Evolutionary conservation across 2,329 filamentous ascomycete genomes (phyloP), one percentile per base, ranked within the genome.

Genomic region (Aschersonia sp.): DNA sequence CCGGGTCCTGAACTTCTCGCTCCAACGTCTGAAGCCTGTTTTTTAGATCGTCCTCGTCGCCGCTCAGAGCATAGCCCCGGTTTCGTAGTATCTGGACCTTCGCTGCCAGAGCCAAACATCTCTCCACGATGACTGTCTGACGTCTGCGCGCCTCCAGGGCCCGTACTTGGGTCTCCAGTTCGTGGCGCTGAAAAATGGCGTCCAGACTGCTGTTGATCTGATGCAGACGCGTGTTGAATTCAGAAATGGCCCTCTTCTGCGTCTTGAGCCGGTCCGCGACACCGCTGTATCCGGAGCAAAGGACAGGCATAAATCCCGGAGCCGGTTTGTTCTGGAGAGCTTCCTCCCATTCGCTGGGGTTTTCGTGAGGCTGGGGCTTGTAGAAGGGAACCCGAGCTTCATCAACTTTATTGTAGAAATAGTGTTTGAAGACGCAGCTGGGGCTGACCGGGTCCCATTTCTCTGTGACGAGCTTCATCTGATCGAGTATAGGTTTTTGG

Each of bases 341-440:
- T 56, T 88, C 84, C 58, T 94, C 87, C 84, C 86, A 94, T 59
- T 85, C 84, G 53, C 78, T 76, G 39, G 82, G 77, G 58, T 89
- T 81, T 59, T 92, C 87, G 54, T 77, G 71, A 1, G 79, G 69
- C 12, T 76, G 71, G 2, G 84, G 84, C 53, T 81, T 77, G 63
- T 84, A 89, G 62, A 84, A 88, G 9, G 84, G 84, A n/a, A 83
- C 81, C 59, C 76, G 75, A 46, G 78, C 76, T 57, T 84, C 78
- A 52, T 84, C 81, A 52, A 89, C 84, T 54, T 85, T 80, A 66
- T 92, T 92, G 72, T 92, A 94, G 62, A 92, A 87, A 69, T 90
- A 90, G 59, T 84, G 72, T 62, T 87, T 84, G 68, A 92, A 87
- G 31, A 76, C 77, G 56, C 84, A 88, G 59, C 78, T 79, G 29